Evolutionary conservation across 2,329 filamentous ascomycete species (phyloP), one percentile per base, ranked within the genome.

Genomic region (Leptographium flavum): DNA sequence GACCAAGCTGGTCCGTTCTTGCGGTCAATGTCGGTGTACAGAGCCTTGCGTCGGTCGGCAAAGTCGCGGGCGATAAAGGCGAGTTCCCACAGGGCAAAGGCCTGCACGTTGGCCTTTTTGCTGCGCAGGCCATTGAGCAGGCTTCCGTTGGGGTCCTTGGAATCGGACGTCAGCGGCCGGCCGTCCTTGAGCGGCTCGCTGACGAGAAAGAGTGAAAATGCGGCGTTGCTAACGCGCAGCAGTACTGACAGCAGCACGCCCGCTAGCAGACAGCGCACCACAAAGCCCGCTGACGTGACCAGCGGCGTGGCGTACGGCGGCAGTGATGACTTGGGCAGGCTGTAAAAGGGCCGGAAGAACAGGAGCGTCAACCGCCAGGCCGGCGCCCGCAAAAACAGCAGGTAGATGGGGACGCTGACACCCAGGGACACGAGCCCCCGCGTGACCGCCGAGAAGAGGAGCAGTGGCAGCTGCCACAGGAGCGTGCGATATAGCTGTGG

Each of bases 41-140:
- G 86, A 19, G 78, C 76, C 60, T 82, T 84, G 43, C 90, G 76
- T 30, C 87, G 79, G n/a, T 77, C 71, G 15, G 80, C 71, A 50
- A 83, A 88, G 45, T 77, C 73, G 46, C 82, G 74, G 32, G 84
- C 80, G 53, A 95, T 94, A 46, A 85, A 71, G 27, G 79, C 77
- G 25, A 95, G 68, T 58, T 96, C 90, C 88, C 88, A 94, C 61
- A 94, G 83, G 15, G 90, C 88, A 60, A 93, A 94, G 1, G 78
- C 81, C 63, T 76, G 80, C 49, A 85, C 78, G 10, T 84, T 70
- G 9, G 85, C 70, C 60, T 90, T 92, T 64, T 87, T 92, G 52
- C 81, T 81, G 58, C 81, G 88, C 39, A 96, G 62, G 0, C 90
- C 90, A 46, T 80, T 87, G 41, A 96, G 61, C 25, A 96, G 69